Evolutionary conservation across 2,329 filamentous ascomycete species (phyloP).

Genomic region (Zymoseptoria pseudotritici): DNA sequence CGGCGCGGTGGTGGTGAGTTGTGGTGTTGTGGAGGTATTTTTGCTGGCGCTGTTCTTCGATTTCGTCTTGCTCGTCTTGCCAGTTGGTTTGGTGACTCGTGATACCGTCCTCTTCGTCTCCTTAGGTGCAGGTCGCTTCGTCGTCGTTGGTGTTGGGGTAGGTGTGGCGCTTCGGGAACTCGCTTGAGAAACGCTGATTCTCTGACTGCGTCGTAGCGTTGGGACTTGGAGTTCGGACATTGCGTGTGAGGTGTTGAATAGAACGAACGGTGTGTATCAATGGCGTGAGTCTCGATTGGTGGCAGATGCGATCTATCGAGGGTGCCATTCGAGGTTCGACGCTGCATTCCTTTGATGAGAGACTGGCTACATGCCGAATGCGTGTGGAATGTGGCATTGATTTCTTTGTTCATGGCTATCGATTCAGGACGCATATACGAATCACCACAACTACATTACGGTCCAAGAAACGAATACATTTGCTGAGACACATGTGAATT

Average conservation of each 20-base stretch:
- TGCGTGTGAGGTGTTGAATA: background rate
- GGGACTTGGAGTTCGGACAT: background rate
- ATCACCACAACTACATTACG: background rate
- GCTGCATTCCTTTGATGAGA: background rate
- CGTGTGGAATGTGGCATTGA: background rate
- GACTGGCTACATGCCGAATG: background rate
- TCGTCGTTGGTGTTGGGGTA: background rate
- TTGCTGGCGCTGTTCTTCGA: background rate
- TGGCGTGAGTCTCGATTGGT: too few relatives aligned
- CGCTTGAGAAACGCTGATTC: background rate
- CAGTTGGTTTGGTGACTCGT: background rate
- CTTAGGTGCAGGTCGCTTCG: background rate
- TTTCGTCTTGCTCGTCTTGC: background rate
- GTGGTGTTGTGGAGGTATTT: background rate
- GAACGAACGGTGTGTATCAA: too few relatives aligned
- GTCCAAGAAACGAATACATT: background rate
- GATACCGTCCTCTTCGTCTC: background rate
- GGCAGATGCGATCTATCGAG: too few relatives aligned
- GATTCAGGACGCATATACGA: background rate
- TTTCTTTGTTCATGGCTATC: background rate
- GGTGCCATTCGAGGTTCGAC: background rate
- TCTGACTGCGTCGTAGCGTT: background rate
- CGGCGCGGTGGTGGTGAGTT: too few relatives aligned
- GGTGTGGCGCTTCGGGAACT: background rate
- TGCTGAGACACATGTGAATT: slow-evolving; percentile 4